Conservation (phyloP, 345 rosid genomes). For the Erodium maritimum region DNA sequence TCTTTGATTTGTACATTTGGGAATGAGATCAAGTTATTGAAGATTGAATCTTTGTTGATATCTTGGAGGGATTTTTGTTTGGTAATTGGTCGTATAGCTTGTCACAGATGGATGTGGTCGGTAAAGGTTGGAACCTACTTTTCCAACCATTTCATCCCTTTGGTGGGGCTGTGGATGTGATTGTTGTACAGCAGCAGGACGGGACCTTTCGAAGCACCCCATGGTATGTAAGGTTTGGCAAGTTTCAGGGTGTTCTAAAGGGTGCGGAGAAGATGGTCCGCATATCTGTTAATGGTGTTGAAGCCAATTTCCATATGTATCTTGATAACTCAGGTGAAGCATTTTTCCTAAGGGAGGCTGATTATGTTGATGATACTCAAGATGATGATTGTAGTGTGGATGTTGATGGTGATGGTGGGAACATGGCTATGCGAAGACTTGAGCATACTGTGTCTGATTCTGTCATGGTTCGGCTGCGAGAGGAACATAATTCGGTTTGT, state of each 20-base stretch:
- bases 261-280: constrained; percentile 72
- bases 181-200: constrained; percentile 81
- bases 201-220: constrained; percentile 77
- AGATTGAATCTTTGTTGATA: constrained; percentile 4
- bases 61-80: constrained; percentile 10
- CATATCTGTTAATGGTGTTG: constrained; percentile 65
- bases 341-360: constrained; percentile 59
- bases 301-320: constrained; percentile 76
- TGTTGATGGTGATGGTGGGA: constrained; percentile 15
- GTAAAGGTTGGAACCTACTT: constrained; percentile 72
- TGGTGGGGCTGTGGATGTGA: constrained; percentile 92
- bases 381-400: constrained; percentile 8
- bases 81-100: constrained; percentile 7
- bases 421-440: constrained; percentile 21
- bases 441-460: constrained; percentile 66
- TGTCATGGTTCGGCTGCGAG: constrained; percentile 27
- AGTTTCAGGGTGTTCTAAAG: constrained; percentile 90
- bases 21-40: not conserved
- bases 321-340: constrained; percentile 95
- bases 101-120: constrained; percentile 75
- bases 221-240: constrained; percentile 90
- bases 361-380: constrained; percentile 7
- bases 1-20: not conserved
- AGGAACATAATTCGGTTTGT: constrained; percentile 29
- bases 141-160: constrained; percentile 92